Conservation (phyloP, 805 yeast genomes). For the Vanderwaltozyma yarrowii region DNA sequence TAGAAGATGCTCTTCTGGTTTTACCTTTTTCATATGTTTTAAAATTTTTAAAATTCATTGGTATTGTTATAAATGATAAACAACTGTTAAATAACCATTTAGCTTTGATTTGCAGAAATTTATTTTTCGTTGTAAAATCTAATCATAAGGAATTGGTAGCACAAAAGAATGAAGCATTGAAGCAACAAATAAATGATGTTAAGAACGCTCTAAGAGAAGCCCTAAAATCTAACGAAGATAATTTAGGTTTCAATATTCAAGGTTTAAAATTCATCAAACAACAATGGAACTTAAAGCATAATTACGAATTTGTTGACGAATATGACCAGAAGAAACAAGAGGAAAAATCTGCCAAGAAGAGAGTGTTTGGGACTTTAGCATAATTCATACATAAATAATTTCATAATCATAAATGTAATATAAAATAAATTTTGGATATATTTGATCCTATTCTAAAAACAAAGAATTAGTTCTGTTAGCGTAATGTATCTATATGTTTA, state of each 20-base stretch:
- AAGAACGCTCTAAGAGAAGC: conserved; percentile 50
- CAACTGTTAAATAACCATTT: conserved; percentile 41
- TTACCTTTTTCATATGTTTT: conserved; percentile 80
- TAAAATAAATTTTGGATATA: no score
- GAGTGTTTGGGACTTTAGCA: conserved; percentile 53
- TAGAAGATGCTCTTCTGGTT: conserved; percentile 87
- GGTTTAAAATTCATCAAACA: conserved; percentile 65
- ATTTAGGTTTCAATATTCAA: conserved; percentile 74
- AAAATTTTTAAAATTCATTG: conserved; percentile 61
- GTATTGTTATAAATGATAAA: conserved; percentile 54
- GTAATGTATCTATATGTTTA: no score
- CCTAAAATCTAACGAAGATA: conserved; percentile 41
- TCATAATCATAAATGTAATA: no score
- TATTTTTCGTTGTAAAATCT: conserved; percentile 62
- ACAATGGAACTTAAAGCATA: conserved; percentile 74
- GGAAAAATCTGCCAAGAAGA: conserved; percentile 53
- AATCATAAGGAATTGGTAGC: conserved; percentile 72
- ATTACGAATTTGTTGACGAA: conserved; percentile 62
- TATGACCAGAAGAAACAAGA: conserved; percentile 43
- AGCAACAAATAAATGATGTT: conserved; percentile 54
- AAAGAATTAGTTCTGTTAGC: no score
- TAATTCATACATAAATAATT: conserved; percentile 3
- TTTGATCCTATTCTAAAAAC: no score
- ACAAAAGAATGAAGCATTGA: conserved; percentile 53
- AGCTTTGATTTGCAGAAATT: conserved; percentile 58